Evolutionary conservation across 345 rosid genomes (phyloP), one percentile per base, ranked within the genome.

Genomic region (Salix udensis): DNA sequence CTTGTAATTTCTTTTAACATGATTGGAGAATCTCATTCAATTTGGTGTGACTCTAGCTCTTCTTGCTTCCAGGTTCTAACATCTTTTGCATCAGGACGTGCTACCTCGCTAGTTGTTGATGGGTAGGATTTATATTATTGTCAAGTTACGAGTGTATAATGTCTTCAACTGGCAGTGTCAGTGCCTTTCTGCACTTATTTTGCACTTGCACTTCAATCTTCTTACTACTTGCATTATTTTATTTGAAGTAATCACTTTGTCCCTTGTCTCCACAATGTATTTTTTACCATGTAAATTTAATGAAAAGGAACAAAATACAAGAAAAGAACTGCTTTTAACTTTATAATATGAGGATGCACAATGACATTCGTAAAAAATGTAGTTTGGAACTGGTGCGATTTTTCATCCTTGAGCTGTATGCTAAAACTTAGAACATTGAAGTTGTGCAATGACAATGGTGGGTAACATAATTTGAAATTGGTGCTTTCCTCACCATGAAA

Each of bases 11-110:
- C 58, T 16, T 67, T 72, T 12, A 67, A 50, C 36, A 15, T 18
- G 42, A 68, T 48, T 62, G 40, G 7, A 39, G 26, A 11, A 15
- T 26, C n/a, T 44, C 36, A 9, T 50, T 52, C 62, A 18, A 61
- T 60, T 74, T 75, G 68, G 12, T 60, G 26, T 79, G 10, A 84
- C 68, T 67, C 46, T 58, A 65, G 13, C 39, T 65, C 44, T 76
- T 85, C 61, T 74, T 48, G 66, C 79, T 87, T 68, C 71, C 87
- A 94, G 98, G 98, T 96, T 78, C 94, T 96, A 79, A 94, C 98
- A 21, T 96, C 99, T 67, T 96, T 96, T 87, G 97, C 99, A 46
- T 89, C 97, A 79, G 99, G 99, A 19, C 99, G 99, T 62, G 92
- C 99, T 26, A 94, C 99, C 68, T 90, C 98, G n/a, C 84, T 96